These are phyloP conservation scores for Leucocoprinus leucothites DNA, from an alignment of 768 basidiomycete species.

Conservation along the genomic window DNA sequence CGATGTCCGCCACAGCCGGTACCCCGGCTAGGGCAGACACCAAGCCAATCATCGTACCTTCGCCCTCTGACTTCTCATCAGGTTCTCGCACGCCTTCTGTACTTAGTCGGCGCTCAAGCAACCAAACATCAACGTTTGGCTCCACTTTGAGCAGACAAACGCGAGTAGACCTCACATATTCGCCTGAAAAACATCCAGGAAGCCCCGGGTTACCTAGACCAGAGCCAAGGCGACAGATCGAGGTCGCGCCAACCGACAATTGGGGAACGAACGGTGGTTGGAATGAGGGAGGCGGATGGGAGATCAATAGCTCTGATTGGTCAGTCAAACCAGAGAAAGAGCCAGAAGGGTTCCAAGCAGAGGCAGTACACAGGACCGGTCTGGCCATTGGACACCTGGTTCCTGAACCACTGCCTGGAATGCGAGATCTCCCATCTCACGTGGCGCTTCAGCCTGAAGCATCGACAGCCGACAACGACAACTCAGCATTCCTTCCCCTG, in stretches of 20 bases:
- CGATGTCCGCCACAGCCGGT: not conserved
- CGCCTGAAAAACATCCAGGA: no score
- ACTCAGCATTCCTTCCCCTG: slow-evolving; percentile 1
- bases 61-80: not conserved
- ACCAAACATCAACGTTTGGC: no score
- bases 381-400: not conserved
- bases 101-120: no score
- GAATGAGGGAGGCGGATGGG: not conserved
- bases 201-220: no score
- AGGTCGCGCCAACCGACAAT: no score
- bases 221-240: no score
- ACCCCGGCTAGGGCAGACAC: not conserved
- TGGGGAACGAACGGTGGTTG: not conserved
- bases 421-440: no score
- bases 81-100: not conserved
- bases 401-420: not conserved
- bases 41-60: not conserved
- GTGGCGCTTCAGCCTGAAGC: not conserved
- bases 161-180: no score
- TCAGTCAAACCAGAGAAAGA: not conserved
- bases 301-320: not conserved
- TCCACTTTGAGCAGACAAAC: no score
- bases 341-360: not conserved
- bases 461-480: not conserved
- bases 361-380: not conserved